Percentiles rank a stretch among this genome's conserved stretches.
These are phyloP conservation scores for Macrotyloma uniflorum DNA, from an alignment of 306 rosid species.

Conservation along the genomic window DNA sequence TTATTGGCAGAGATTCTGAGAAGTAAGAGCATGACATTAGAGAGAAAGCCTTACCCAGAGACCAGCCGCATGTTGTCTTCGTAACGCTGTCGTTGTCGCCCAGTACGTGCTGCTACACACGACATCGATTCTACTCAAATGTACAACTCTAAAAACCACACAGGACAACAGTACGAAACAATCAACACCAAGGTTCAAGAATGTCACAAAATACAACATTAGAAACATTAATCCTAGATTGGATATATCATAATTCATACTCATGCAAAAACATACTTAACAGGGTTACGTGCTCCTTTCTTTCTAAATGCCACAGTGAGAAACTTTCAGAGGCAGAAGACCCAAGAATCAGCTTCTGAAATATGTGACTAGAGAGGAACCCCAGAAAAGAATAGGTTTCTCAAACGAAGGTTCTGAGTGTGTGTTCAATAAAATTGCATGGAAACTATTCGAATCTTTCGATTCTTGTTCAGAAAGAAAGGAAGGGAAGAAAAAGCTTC, in stretches of 20 bases:
- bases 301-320: not conserved
- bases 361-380: conserved; percentile 17
- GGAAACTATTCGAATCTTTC: not conserved
- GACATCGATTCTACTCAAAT: conserved; percentile 45
- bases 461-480: not conserved
- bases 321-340: not conserved
- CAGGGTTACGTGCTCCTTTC: not conserved
- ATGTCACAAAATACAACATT: not conserved
- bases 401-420: not conserved
- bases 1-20: no score
- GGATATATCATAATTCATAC: not conserved
- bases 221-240: not conserved
- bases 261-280: not conserved
- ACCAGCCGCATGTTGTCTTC: conserved; percentile 76
- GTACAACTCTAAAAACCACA: not conserved
- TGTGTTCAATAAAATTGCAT: not conserved
- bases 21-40: not conserved
- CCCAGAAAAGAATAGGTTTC: not conserved
- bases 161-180: conserved; percentile 11
- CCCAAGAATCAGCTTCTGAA: not conserved
- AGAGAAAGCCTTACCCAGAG: conserved; percentile 63
- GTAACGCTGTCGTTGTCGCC: conserved; percentile 79
- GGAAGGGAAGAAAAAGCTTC: not conserved
- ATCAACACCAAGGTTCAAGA: not conserved
- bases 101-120: conserved; percentile 57